phyloP scores from a whole-genome alignment of 345 rosid species.

The Theobroma cacao region DNA sequence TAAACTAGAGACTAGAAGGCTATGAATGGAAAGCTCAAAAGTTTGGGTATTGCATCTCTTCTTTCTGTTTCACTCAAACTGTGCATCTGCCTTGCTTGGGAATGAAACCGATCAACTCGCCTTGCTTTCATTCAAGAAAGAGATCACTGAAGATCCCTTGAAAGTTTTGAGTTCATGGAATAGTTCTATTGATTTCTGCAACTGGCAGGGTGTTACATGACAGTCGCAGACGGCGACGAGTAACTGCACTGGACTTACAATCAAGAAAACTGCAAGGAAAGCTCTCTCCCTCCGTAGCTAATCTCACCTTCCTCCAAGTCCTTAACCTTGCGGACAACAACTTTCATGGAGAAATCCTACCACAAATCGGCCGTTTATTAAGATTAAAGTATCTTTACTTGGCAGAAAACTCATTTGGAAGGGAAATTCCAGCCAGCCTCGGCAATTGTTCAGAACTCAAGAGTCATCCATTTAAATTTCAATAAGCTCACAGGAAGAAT shows the following conservation, averaged over 20 bases:
- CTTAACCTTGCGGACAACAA: conserved; percentile 11
- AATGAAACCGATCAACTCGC: not conserved
- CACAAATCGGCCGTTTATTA: conserved; percentile 6
- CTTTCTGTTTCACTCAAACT: not conserved
- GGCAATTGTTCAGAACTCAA: not conserved
- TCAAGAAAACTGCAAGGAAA: not conserved
- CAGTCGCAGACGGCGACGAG: conserved; percentile 5
- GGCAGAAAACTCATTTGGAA: conserved; percentile 8
- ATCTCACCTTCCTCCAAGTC: conserved; percentile 10
- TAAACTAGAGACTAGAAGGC: not conserved
- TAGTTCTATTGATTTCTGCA: conserved; percentile 7
- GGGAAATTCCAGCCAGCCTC: conserved; percentile 22
- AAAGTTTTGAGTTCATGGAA: conserved; percentile 18
- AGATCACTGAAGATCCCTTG: not conserved
- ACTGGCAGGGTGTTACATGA: conserved; percentile 18
- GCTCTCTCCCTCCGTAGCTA: not conserved
- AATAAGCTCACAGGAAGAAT: conserved; percentile 20
- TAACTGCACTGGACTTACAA: not conserved
- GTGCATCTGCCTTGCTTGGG: not conserved
- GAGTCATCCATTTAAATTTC: not conserved
- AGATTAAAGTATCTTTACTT: not conserved
- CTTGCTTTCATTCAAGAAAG: not conserved
- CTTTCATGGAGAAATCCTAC: conserved; percentile 12
- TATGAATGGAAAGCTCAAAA: not conserved
- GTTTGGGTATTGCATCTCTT: not conserved